Conservation (phyloP, 768 basidiomycete species). For the Suillus occidentalis region DNA sequence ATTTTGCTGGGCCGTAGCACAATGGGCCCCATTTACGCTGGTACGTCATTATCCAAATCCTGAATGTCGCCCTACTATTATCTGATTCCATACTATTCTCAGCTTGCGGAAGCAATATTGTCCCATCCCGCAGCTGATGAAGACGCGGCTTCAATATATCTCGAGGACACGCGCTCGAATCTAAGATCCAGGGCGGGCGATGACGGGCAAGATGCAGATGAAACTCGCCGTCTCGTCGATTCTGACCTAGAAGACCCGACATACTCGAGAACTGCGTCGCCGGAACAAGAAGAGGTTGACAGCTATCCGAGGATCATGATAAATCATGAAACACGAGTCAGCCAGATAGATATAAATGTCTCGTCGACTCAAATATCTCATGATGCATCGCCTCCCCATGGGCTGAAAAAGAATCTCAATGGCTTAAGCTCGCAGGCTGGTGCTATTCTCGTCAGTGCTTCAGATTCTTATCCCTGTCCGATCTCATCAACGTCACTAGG, state of each 20-base stretch:
- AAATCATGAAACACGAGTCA: conserved; percentile 49
- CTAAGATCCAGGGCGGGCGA: conserved; percentile 10
- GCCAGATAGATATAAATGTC: conserved; percentile 42
- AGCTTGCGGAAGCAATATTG: conserved; percentile 87
- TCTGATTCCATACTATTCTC: conserved; percentile 16
- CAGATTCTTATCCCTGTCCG: conserved; percentile 4
- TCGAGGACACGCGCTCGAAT: conserved; percentile 36
- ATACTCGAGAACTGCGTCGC: conserved; percentile 10
- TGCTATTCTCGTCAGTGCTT: conserved; percentile 68
- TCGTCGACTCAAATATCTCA: conserved; percentile 12
- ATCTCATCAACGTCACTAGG: conserved; percentile 42
- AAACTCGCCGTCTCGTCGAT: conserved; percentile 22
- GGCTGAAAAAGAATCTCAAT: conserved; percentile 10
- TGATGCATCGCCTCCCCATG: conserved; percentile 4
- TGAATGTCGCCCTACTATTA: conserved; percentile 14
- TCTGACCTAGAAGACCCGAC: conserved; percentile 20
- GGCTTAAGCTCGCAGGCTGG: conserved; percentile 82
- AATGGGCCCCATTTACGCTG: conserved; percentile 92
- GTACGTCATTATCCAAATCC: conserved; percentile 41
- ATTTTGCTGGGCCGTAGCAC: conserved; percentile 89
- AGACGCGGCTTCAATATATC: conserved; percentile 11
- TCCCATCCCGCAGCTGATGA: conserved; percentile 50
- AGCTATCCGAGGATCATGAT: conserved; percentile 32
- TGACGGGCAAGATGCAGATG: conserved; percentile 30
- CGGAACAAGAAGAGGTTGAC: conserved; percentile 16